A percentile compares a stretch with the other conserved stretches of the same genome.
Conservation (phyloP, 306 rosid genomes). For the Coriaria nepalensis region DNA sequence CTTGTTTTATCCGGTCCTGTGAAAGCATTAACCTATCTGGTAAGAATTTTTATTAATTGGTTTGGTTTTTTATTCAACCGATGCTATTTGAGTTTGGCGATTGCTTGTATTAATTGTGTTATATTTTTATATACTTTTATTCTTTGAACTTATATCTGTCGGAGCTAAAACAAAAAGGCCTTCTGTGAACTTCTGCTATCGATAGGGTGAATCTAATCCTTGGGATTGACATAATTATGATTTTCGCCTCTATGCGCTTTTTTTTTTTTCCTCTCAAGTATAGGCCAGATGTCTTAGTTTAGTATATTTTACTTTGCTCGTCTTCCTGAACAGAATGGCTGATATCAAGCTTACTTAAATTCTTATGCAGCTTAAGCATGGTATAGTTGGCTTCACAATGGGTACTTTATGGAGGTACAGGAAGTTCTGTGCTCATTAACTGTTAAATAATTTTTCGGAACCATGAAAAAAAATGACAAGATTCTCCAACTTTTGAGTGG, state of each 20-base stretch:
- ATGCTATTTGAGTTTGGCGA: conserved; percentile 5
- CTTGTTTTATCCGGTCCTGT: conserved; percentile 85
- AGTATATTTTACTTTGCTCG: not conserved
- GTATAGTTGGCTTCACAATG: conserved; percentile 74
- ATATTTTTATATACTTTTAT: not conserved
- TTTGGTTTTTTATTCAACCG: conserved; percentile 4
- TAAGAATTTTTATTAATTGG: conserved; percentile 25
- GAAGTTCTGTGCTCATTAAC: conserved; percentile 3
- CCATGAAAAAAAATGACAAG: too few species aligned
- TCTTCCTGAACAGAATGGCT: conserved; percentile 1
- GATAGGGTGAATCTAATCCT: too few species aligned
- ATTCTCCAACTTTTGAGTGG: not conserved
- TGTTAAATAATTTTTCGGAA: too few species aligned
- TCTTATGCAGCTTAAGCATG: conserved; percentile 86
- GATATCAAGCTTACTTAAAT: conserved; percentile 18
- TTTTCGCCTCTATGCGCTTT: too few species aligned
- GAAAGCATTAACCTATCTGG: conserved; percentile 81
- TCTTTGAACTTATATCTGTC: not conserved
- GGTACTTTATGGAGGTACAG: conserved; percentile 92
- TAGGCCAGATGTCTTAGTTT: too few species aligned
- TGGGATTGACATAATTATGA: too few species aligned
- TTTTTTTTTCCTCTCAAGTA: too few species aligned
- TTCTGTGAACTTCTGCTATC: too few species aligned
- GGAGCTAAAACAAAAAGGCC: too few species aligned
- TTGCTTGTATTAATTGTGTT: conserved; percentile 5